Evolutionary conservation across 305 asterid species (phyloP), one percentile per base, ranked within the genome.

Genomic region (Andrographis paniculata): DNA sequence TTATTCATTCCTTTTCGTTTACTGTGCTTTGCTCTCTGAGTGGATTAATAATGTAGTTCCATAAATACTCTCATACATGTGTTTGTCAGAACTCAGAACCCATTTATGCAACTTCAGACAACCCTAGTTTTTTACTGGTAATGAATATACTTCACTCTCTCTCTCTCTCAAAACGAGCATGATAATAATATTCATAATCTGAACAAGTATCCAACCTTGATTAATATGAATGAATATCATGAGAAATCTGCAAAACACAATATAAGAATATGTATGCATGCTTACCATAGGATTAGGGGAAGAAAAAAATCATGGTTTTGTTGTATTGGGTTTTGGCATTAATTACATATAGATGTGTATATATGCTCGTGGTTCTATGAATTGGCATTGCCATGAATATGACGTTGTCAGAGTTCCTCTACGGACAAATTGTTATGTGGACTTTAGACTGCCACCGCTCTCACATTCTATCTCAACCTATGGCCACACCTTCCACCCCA

Each of bases 401-500:
- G 42, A 14, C 17, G 17, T 37, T 37, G 1, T 37, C 17, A 13
- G 17, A 37, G 42, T 2, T 37, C 16, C 14, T n/a, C 42, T 37
- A 37, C 8, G 17, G 4, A 9, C 2, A 13, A 37, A 3, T 24
- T 24, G 8, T 37, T 13, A 24, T 20, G 65, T 53, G 66, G 66
- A 60, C 51, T 60, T 22, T 38, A 52, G 12, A 28, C 20, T 60
- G 50, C 60, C 65, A 60, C 60, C 40, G 9, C 38, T 44, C 48
- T 15, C 23, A 7, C 15, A 17, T 19, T 40, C 9, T 27, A 38
- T 22, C 45, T 50, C 27, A 17, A 13, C 38, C 42, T 55, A 55
- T 46, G 28, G 45, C 42, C 23, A 22, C n/a, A 11, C 35, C 49
- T 48, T 55, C 45, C 62, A 50, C 60, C 67, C 66, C 55, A 39